A percentile compares a stretch with the other conserved stretches of the same genome.
Evolutionary conservation across 2,329 filamentous ascomycete genomes (phyloP).

Genomic region (Taxawa tesnikishii): DNA sequence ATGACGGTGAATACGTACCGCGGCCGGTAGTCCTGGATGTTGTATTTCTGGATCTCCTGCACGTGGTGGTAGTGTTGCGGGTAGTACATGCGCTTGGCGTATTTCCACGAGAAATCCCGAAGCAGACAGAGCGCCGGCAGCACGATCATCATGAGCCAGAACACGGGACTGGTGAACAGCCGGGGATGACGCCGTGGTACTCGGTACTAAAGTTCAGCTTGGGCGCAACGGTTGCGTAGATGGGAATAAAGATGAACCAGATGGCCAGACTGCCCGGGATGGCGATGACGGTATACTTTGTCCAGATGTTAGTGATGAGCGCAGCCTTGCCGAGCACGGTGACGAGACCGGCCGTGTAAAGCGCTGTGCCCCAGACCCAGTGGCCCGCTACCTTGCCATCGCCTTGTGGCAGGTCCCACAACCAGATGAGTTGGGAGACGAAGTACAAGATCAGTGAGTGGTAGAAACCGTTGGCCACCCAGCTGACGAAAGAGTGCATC

Average conservation of each 20-base stretch:
- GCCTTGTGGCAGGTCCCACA: constrained; percentile 61
- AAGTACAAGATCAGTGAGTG: constrained; percentile 92
- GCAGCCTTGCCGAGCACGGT: constrained; percentile 93
- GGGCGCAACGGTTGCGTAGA: constrained; percentile 77
- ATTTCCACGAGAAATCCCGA: constrained; percentile 93
- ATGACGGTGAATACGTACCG: constrained; percentile 45
- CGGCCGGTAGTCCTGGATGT: constrained; percentile 96
- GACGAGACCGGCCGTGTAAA: constrained; percentile 86
- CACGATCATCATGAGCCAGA: constrained; percentile 79
- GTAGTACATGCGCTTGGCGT: constrained; percentile 91
- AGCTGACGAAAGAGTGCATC: constrained; percentile 81
- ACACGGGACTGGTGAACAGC: constrained; percentile 68
- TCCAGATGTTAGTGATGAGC: constrained; percentile 95
- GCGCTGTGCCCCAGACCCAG: constrained; percentile 94
- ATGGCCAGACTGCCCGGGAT: constrained; percentile 88
- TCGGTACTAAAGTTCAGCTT: constrained; percentile 70
- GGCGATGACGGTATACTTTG: constrained; percentile 90
- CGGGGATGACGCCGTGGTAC: constrained; percentile 75
- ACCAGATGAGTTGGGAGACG: constrained; percentile 68
- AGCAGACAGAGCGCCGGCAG: constrained; percentile 72
- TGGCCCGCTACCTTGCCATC: constrained; percentile 80
- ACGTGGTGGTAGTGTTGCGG: constrained; percentile 96
- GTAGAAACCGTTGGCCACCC: constrained; percentile 91
- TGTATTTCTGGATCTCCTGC: constrained; percentile 99
- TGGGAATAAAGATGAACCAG: constrained; percentile 82